A percentile compares a stretch with the other conserved stretches of the same genome.
phyloP scores from a whole-genome alignment of 1,284 basidiomycete genomes.

The Sanghuangporus sanghuang region DNA sequence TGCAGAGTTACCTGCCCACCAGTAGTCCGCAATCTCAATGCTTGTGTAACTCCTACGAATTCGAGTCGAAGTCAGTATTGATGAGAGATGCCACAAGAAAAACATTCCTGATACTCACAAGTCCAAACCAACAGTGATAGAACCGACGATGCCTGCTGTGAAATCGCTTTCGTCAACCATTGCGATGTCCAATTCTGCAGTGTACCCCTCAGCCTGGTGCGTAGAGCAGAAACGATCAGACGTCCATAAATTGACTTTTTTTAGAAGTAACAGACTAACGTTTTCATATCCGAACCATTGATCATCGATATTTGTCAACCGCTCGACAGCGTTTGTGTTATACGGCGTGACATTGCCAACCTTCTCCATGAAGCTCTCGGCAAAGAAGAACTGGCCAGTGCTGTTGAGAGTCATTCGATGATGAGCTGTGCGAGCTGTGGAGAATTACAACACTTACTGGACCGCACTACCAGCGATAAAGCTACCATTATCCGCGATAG shows the following conservation, averaged over 20 bases:
- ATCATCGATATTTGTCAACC: conserved; percentile 2
- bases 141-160: conserved; percentile 2
- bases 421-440: neutral
- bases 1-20: too few relatives aligned
- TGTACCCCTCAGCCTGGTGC: conserved; percentile 1
- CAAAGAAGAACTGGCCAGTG: conserved; percentile 15
- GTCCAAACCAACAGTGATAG: conserved; percentile 7
- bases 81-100: too few relatives aligned
- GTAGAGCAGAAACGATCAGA: neutral
- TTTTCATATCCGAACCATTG: conserved; percentile 9
- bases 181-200: conserved; percentile 7
- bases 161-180: neutral
- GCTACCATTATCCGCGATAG: conserved; percentile 12
- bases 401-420: neutral
- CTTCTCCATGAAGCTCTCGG: conserved; percentile 8
- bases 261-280: neutral
- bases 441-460: neutral
- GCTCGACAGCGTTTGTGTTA: conserved; percentile 11
- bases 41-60: too few relatives aligned
- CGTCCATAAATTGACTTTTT: neutral
- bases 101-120: conserved; percentile 7
- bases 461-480: conserved; percentile 11
- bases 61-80: too few relatives aligned
- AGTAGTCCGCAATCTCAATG: too few relatives aligned
- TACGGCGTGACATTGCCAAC: conserved; percentile 11